Evolutionary conservation across 495 filamentous ascomycete species (phyloP).

Genomic region (Hapsidospora chrysogenum): DNA sequence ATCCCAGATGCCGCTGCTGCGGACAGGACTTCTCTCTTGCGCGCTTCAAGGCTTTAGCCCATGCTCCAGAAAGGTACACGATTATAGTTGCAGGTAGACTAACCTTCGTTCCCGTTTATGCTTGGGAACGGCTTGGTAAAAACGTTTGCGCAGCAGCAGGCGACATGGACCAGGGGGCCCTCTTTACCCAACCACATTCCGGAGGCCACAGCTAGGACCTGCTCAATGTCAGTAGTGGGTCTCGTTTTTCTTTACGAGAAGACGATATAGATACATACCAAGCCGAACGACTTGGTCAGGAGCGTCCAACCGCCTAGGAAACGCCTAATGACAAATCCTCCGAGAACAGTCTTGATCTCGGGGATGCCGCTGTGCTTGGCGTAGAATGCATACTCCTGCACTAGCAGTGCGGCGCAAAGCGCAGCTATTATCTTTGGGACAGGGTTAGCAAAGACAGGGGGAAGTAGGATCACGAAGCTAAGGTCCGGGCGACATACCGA

Average conservation of each 20-base stretch:
- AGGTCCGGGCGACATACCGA: conserved; percentile 37
- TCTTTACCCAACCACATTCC: conserved; percentile 98
- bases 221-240: conserved; percentile 12
- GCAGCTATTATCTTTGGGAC: conserved; percentile 57
- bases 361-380: conserved; percentile 95
- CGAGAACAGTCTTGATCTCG: conserved; percentile 92
- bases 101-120: conserved; percentile 81
- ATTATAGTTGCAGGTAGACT: conserved; percentile 2
- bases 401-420: conserved; percentile 57
- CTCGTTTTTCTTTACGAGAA: too few species aligned
- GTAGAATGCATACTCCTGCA: conserved; percentile 69
- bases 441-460: not conserved
- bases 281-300: conserved; percentile 74
- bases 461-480: not conserved
- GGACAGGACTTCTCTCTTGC: conserved; percentile 90
- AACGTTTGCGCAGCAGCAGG: conserved; percentile 91
- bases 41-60: conserved; percentile 34
- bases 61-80: not conserved
- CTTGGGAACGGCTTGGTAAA: conserved; percentile 81
- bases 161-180: conserved; percentile 91
- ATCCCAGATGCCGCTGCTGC: conserved; percentile 91
- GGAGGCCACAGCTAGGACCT: conserved; percentile 88
- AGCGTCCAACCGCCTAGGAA: conserved; percentile 93
- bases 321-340: conserved; percentile 81
- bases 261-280: conserved; percentile 61